Evolutionary conservation across 2,329 filamentous ascomycete species (phyloP).

Genomic region (Ophiostoma pallidulum): DNA sequence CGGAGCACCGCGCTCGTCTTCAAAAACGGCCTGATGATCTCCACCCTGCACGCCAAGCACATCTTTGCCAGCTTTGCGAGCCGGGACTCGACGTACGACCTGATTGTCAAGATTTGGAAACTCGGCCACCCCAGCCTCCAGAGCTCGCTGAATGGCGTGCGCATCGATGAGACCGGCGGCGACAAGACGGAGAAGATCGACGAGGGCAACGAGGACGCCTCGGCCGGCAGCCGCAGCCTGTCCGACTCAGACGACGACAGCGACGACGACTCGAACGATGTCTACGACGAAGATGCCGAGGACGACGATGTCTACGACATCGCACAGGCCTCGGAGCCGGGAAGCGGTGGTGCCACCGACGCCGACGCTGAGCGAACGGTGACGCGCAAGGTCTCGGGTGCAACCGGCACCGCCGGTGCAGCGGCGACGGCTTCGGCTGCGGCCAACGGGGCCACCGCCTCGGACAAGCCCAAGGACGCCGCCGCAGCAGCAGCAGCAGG

Average conservation of each 20-base stretch:
- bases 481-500: too few relatives aligned
- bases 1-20: conserved; percentile 91
- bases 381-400: conserved; percentile 63
- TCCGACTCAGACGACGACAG: conserved; percentile 52
- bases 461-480: conserved; percentile 46
- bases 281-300: conserved; percentile 70
- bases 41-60: conserved; percentile 89
- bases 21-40: conserved; percentile 94
- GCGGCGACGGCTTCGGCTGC: conserved; percentile 16
- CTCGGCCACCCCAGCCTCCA: conserved; percentile 86
- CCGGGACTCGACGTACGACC: conserved; percentile 89
- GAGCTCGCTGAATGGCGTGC: conserved; percentile 83
- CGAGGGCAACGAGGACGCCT: conserved; percentile 40
- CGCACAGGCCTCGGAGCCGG: conserved; percentile 30
- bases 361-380: conserved; percentile 47
- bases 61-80: conserved; percentile 93
- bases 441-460: conserved; percentile 35
- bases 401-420: conserved; percentile 16
- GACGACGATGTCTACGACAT: conserved; percentile 48
- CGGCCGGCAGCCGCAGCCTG: conserved; percentile 38
- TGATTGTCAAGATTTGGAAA: conserved; percentile 98
- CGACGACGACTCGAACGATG: conserved; percentile 66
- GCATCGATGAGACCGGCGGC: conserved; percentile 69
- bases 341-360: conserved; percentile 32
- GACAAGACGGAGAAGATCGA: conserved; percentile 87